Percentiles rank a stretch among this genome's conserved stretches.
These are phyloP conservation scores for Trichoderma harzianum DNA, from an alignment of 2,329 filamentous ascomycete genomes.

Conservation along the genomic window DNA sequence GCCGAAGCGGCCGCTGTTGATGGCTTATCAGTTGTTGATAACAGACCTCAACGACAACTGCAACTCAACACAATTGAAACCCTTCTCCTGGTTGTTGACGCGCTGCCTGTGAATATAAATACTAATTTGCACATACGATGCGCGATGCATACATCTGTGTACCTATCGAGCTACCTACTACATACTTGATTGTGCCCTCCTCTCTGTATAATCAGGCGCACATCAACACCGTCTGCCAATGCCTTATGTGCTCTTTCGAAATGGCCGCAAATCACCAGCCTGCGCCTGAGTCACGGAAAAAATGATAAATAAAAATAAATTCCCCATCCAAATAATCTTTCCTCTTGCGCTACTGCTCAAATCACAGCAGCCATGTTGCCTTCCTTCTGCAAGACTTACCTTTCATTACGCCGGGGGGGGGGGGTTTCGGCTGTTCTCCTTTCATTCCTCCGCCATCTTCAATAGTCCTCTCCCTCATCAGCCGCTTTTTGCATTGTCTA, in stretches of 20 bases:
- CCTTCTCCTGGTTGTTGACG: neutral
- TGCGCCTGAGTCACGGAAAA: slow-evolving; percentile 4
- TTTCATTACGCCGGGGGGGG: neutral
- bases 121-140: neutral
- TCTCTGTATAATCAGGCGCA: slow-evolving; percentile 4
- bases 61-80: neutral
- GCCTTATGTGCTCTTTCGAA: slow-evolving; percentile 5
- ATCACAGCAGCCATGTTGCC: neutral
- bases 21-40: neutral
- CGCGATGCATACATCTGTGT: neutral
- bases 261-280: slow-evolving; percentile 17
- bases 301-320: neutral
- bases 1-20: neutral
- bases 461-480: neutral
- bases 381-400: slow-evolving; percentile 7
- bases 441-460: neutral
- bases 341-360: neutral
- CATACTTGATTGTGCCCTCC: neutral
- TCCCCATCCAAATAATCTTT: slow-evolving; percentile 8
- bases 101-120: neutral
- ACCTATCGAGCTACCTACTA: slow-evolving; percentile 1
- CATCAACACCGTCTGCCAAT: slow-evolving; percentile 9
- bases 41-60: neutral
- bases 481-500: slow-evolving; percentile 17
- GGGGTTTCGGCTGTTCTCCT: neutral